Base-by-base conservation (phyloP, 2,329 filamentous ascomycete species). In the Trichoderma simmonsii region DNA sequence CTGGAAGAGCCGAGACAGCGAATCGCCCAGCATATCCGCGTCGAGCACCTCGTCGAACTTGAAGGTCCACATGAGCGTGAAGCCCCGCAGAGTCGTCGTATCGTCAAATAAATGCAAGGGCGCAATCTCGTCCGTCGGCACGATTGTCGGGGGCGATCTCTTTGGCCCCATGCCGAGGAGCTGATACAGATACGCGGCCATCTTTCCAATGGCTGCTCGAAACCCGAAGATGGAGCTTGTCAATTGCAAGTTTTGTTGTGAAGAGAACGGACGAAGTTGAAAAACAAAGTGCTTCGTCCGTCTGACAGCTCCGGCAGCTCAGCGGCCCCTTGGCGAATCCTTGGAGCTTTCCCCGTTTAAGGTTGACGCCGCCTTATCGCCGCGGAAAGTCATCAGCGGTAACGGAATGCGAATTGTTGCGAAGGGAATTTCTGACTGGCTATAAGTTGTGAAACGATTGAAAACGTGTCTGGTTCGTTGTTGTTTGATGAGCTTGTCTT, bases 1-100 rank as follows among this genome's bases (percentile, higher is more conserved):
- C 6, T 64, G 59, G 12, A 70, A 64, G n/a, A 70, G 68, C 43
- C 43, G 43, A 2, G 60, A 70, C 11, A 70, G 68, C 24, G 68
- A 56, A 26, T 14, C 30, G 21, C 59, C 68, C 60, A 70, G 48
- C 26, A 32, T 57, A 32, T 70, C 68, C 4, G 60, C 68, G 8
- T 70, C 32, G 0, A 70, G 68, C 34, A 70, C 68, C 14, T 70
- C 59, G 3, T 70, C 60, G 39, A 70, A 70, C 6, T 18, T 63
- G 9, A 70, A 62, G 28, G 66, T 70, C 66, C 66, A 70, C 66
- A 70, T 62, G 36, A 70, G 15, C 21, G 66, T 70, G 28, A 36
- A 36, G n/a, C 28, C 28, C 39, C 57, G 57, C 39, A 70, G 39
- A 21, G 28, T 61, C 8, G 11, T 21, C 18, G 66, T 61, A 9